A percentile compares a stretch with the other conserved stretches of the same genome.
Conservation (phyloP, 495 filamentous ascomycete species). For the Aspergillus taichungensis region DNA sequence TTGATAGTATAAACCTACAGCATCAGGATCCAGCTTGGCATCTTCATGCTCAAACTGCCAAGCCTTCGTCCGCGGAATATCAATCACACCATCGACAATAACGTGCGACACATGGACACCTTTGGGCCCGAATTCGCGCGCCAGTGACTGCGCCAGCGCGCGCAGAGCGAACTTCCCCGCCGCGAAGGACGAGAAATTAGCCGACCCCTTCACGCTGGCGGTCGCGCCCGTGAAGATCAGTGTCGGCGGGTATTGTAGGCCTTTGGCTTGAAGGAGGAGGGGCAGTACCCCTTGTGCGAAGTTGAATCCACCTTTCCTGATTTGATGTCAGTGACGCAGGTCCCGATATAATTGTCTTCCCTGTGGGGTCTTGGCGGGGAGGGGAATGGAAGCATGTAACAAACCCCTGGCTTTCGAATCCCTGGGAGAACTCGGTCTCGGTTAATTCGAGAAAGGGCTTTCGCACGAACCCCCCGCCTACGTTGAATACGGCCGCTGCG, state of each 20-base stretch:
- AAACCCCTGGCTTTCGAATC: slow-evolving; percentile 54
- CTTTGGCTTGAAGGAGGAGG: slow-evolving; percentile 52
- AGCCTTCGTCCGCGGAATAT: slow-evolving; percentile 62
- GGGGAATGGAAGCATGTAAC: slow-evolving; percentile 14
- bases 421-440: slow-evolving; percentile 51
- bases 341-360: too few relatives aligned
- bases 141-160: slow-evolving; percentile 68
- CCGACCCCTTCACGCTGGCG: slow-evolving; percentile 65
- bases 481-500: slow-evolving; percentile 80
- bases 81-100: slow-evolving; percentile 83
- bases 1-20: slow-evolving; percentile 45
- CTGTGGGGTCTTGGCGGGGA: too few relatives aligned
- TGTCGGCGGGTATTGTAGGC: slow-evolving; percentile 55
- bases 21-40: slow-evolving; percentile 70
- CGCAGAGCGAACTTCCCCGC: slow-evolving; percentile 74
- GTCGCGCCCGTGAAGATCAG: slow-evolving; percentile 86
- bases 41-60: slow-evolving; percentile 53
- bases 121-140: slow-evolving; percentile 80
- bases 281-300: slow-evolving; percentile 71
- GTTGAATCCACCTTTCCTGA: slow-evolving; percentile 63
- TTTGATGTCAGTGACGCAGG: not conserved
- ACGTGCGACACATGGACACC: slow-evolving; percentile 84
- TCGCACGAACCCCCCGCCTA: slow-evolving; percentile 54
- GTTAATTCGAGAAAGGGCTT: slow-evolving; percentile 78
- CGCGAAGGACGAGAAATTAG: slow-evolving; percentile 63